Conservation (phyloP, 345 rosid genomes). For the Acer yangbiense region DNA sequence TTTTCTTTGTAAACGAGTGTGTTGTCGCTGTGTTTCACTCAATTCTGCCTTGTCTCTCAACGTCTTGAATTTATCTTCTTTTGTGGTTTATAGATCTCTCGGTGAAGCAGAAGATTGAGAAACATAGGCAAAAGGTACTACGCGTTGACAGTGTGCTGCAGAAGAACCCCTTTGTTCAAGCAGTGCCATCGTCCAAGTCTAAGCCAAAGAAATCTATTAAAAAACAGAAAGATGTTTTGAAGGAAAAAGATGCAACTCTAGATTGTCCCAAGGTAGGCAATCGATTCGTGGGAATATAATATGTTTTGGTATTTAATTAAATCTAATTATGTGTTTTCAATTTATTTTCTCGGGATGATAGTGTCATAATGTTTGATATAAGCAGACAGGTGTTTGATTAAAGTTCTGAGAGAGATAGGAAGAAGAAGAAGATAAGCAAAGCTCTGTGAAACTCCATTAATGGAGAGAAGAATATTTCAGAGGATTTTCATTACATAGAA, state of each 20-base stretch:
- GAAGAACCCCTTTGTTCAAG: slow-evolving; percentile 74
- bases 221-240: slow-evolving; percentile 26
- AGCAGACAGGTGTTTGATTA: no score
- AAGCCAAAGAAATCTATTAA: slow-evolving; percentile 46
- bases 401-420: no score
- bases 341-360: slow-evolving; percentile 27
- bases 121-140: slow-evolving; percentile 70
- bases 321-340: slow-evolving; percentile 18
- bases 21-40: background rate
- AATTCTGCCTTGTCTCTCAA: background rate
- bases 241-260: slow-evolving; percentile 26
- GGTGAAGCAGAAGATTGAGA: slow-evolving; percentile 81
- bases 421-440: no score
- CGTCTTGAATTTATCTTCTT: background rate
- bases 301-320: background rate
- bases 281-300: background rate
- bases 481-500: no score
- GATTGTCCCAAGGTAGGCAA: slow-evolving; percentile 44
- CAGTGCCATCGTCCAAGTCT: slow-evolving; percentile 67
- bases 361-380: no score
- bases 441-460: no score
- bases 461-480: no score
- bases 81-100: slow-evolving; percentile 52
- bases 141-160: slow-evolving; percentile 63
- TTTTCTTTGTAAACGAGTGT: background rate